Evolutionary conservation across 139 green algal genomes (phyloP), one percentile per base, ranked within the genome.

Genomic region (Ulvella scutata): DNA sequence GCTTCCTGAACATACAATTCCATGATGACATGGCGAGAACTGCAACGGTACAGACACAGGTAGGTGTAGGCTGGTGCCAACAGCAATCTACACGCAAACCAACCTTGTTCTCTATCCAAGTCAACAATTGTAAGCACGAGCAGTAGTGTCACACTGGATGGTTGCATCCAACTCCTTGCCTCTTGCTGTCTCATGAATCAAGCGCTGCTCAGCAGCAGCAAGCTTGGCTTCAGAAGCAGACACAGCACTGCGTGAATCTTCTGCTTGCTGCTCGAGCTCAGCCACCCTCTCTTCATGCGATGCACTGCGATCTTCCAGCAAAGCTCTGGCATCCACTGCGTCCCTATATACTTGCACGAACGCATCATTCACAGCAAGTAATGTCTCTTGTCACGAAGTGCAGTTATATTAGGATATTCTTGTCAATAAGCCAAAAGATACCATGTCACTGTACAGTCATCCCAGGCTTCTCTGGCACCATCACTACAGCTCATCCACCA

Each of bases 91-190:
- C 40, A 59, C 17, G 40, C 40, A 59, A 59, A 1, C 17, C 40
- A 59, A n/a, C n/a, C n/a, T n/a, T n/a, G n/a, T n/a, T n/a, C n/a
- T n/a, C n/a, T n/a, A n/a, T n/a, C n/a, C n/a, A n/a, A n/a, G n/a
- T n/a, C n/a, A n/a, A n/a, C n/a, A n/a, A n/a, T n/a, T n/a, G n/a
- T n/a, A n/a, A n/a, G n/a, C n/a, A n/a, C n/a, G n/a, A n/a, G n/a
- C 40, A 20, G 40, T 20, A 1, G 51, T n/a, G 51, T 78, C 80
- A 20, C 73, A 74, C 76, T 77, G 81, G 61, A 82, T 80, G 23
- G 62, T 43, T 28, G 76, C 60, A 62, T 83, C 81, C n/a, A 76
- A 60, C 43, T 85, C 81, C 36, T 36, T 26, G 10, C 9, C 35
- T 2, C 28, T 4, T 33, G 34, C 72, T 17, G 35, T 28, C 37